Percentiles rank a stretch among this genome's conserved stretches.
These are phyloP conservation scores for Pseudonitzschia pungens DNA, from an alignment of 108 stramenopile genomes.

Conservation along the genomic window DNA sequence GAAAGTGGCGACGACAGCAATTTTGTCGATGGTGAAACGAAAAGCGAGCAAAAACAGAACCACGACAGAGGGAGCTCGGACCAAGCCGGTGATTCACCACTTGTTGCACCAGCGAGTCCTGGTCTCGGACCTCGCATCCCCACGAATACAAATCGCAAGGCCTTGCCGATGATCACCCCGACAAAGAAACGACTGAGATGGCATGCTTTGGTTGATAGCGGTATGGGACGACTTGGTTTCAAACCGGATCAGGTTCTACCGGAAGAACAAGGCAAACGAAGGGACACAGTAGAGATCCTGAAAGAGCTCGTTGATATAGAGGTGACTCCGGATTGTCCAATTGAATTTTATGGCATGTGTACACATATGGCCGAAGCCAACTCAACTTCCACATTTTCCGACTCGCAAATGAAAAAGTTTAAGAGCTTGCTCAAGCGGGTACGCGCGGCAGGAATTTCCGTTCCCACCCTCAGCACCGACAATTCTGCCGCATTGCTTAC, in stretches of 20 bases:
- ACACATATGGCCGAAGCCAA: conserved; percentile 87
- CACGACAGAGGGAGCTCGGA: not conserved
- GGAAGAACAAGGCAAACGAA: conserved; percentile 33
- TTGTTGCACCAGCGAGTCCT: not conserved
- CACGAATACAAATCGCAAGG: conserved; percentile 26
- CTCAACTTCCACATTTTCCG: conserved; percentile 37
- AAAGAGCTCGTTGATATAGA: conserved; percentile 59
- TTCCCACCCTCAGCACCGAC: conserved; percentile 56
- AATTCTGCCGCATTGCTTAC: conserved; percentile 68
- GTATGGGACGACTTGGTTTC: conserved; percentile 77
- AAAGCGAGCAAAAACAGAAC: not conserved
- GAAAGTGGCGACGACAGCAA: not conserved
- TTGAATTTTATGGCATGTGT: conserved; percentile 76
- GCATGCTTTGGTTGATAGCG: conserved; percentile 68
- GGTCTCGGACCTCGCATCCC: not conserved
- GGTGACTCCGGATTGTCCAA: conserved; percentile 44
- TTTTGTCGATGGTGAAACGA: not conserved
- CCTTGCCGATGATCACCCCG: not conserved
- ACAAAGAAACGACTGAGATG: conserved; percentile 51
- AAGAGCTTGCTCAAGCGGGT: conserved; percentile 49
- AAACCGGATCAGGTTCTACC: conserved; percentile 37
- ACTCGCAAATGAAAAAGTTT: conserved; percentile 61
- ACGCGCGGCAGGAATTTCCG: conserved; percentile 51
- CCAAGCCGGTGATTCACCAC: not conserved
- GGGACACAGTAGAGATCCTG: conserved; percentile 56